phyloP scores from a whole-genome alignment of 768 basidiomycete species.

The Cystobasidium ongulense region DNA sequence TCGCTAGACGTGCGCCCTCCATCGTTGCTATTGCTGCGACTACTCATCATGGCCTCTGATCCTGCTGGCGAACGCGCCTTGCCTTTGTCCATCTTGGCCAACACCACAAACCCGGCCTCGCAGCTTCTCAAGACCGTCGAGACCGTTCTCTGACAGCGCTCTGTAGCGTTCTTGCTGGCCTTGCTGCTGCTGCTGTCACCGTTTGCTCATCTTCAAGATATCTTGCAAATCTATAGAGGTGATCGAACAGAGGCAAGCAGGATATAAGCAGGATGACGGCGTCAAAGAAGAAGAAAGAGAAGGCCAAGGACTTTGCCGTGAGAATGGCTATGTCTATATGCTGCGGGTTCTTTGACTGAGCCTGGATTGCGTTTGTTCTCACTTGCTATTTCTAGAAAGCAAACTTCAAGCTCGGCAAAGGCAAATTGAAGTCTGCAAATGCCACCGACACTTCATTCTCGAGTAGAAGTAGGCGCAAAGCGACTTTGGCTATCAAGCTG shows the following conservation, averaged over 20 bases:
- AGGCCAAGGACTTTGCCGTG: conserved; percentile 79
- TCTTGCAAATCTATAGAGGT: neutral
- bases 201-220: neutral
- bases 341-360: neutral
- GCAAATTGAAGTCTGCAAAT: conserved; percentile 71
- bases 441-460: conserved; percentile 94
- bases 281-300: conserved; percentile 64
- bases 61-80: neutral
- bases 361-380: neutral
- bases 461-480: conserved; percentile 68
- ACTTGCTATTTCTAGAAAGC: conserved; percentile 62
- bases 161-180: neutral
- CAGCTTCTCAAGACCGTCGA: neutral
- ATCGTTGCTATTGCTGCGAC: neutral
- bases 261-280: neutral
- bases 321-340: conserved; percentile 34
- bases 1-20: neutral
- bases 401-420: conserved; percentile 92
- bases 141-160: neutral
- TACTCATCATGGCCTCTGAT: neutral
- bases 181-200: conserved; percentile 10
- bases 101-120: neutral
- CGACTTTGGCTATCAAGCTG: neutral
- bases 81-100: conserved; percentile 3
- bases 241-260: conserved; percentile 1